phyloP scores from a whole-genome alignment of 2,329 filamentous ascomycete species.

The Sarocladiaceae sp. region DNA sequence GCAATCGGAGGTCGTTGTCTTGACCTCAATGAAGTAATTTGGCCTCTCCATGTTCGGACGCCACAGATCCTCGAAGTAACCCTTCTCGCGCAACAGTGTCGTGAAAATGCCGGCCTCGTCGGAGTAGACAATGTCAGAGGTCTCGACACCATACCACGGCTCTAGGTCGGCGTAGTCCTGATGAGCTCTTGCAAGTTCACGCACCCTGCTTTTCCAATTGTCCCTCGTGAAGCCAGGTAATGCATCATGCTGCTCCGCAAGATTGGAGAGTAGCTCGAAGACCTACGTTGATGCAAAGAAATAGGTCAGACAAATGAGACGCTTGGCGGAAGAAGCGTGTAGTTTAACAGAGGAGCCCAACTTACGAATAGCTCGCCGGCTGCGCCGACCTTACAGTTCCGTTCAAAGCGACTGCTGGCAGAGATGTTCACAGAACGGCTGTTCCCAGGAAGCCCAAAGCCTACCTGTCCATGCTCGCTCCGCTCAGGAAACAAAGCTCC shows the following conservation, averaged over 20 bases:
- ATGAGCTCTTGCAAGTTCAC: conserved; percentile 33
- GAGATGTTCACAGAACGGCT: not conserved
- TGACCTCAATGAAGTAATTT: conserved; percentile 47
- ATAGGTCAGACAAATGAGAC: not conserved
- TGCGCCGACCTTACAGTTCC: conserved; percentile 19
- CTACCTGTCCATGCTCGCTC: not conserved
- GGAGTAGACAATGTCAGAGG: conserved; percentile 41
- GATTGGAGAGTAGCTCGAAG: conserved; percentile 32
- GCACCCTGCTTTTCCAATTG: conserved; percentile 48
- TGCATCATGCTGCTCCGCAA: conserved; percentile 14
- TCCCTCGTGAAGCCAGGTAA: conserved; percentile 29
- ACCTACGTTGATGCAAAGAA: conserved; percentile 25
- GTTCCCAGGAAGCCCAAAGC: not conserved
- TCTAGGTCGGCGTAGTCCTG: conserved; percentile 34
- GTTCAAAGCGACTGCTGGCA: conserved; percentile 16
- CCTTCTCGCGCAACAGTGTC: conserved; percentile 25
- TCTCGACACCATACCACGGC: conserved; percentile 37
- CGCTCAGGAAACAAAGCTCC: not conserved
- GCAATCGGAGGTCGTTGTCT: conserved; percentile 36
- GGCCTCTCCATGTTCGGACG: conserved; percentile 19
- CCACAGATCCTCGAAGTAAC: conserved; percentile 28
- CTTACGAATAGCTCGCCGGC: conserved; percentile 21
- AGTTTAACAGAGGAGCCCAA: not conserved
- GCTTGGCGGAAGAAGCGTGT: not conserved
- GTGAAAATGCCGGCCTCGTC: conserved; percentile 32